phyloP scores from a whole-genome alignment of 192 early-diverging fungal genomes.

The Coemansia sp. region DNA sequence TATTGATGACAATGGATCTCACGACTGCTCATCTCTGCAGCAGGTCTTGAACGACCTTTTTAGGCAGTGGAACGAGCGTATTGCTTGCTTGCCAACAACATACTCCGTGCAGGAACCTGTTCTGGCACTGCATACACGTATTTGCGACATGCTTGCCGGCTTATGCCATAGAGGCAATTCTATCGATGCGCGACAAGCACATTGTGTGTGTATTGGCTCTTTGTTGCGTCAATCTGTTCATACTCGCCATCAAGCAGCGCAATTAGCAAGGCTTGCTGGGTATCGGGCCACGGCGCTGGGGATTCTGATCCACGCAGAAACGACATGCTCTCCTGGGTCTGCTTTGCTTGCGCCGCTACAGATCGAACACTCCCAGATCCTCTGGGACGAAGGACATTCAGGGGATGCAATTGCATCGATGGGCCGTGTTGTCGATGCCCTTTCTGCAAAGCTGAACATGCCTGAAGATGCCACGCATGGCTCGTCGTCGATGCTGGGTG shows the following conservation, averaged over 20 bases:
- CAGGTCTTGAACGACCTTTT: slow-evolving; percentile 13
- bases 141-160: slow-evolving; percentile 30
- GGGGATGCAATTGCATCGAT: slow-evolving; percentile 42
- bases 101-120: slow-evolving; percentile 51
- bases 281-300: slow-evolving; percentile 46
- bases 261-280: slow-evolving; percentile 45
- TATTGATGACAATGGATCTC: background rate
- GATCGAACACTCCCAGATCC: slow-evolving; percentile 47
- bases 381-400: slow-evolving; percentile 47
- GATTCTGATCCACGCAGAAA: slow-evolving; percentile 41
- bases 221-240: slow-evolving; percentile 27
- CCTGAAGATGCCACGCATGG: slow-evolving; percentile 4
- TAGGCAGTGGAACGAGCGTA: slow-evolving; percentile 41
- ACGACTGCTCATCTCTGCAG: slow-evolving; percentile 11
- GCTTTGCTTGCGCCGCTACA: slow-evolving; percentile 34
- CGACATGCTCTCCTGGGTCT: slow-evolving; percentile 16
- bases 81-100: slow-evolving; percentile 26
- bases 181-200: background rate
- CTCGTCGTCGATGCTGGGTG: background rate
- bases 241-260: slow-evolving; percentile 42
- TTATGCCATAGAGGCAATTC: background rate
- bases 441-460: slow-evolving; percentile 29
- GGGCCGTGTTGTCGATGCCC: slow-evolving; percentile 22
- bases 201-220: slow-evolving; percentile 15
- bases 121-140: slow-evolving; percentile 41